These are phyloP conservation scores for Clavispora asparagi DNA, from an alignment of 805 yeast genomes.

Conservation along the genomic window DNA sequence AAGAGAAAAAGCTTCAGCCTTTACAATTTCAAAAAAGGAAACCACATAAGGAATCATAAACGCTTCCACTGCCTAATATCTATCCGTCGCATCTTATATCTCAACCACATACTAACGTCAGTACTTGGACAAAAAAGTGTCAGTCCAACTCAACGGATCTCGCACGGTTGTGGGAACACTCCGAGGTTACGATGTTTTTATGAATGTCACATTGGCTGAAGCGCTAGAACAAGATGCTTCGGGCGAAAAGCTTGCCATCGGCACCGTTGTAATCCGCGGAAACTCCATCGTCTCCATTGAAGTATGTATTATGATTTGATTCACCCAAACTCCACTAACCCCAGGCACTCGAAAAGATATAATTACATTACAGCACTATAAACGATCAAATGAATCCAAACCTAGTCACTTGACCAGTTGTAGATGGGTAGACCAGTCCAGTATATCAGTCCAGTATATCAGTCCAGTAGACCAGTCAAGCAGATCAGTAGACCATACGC, in stretches of 20 bases:
- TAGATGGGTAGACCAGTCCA: too few species aligned
- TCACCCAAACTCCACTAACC: constrained; percentile 19
- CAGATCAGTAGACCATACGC: too few species aligned
- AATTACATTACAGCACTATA: background rate
- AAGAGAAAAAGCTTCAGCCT: too few species aligned
- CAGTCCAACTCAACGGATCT: constrained; percentile 72
- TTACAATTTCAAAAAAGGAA: too few species aligned
- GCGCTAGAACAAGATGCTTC: constrained; percentile 56
- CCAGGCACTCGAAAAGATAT: constrained; percentile 32
- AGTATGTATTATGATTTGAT: constrained; percentile 28
- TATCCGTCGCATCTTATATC: constrained; percentile 1
- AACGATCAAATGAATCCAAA: too few species aligned
- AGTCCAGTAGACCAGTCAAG: too few species aligned
- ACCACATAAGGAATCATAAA: too few species aligned
- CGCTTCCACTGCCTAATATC: too few species aligned
- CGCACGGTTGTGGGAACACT: constrained; percentile 76
- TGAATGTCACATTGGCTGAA: constrained; percentile 67
- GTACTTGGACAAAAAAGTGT: constrained; percentile 75
- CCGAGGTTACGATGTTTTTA: constrained; percentile 80
- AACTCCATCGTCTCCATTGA: constrained; percentile 73
- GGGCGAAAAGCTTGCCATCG: constrained; percentile 52
- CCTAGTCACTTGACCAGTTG: too few species aligned
- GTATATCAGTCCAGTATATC: too few species aligned
- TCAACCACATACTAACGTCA: constrained; percentile 24
- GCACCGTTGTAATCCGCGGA: constrained; percentile 72